These are phyloP conservation scores for Mycosphaerella arachidis DNA, from an alignment of 2,329 filamentous ascomycete genomes.

Conservation along the genomic window DNA sequence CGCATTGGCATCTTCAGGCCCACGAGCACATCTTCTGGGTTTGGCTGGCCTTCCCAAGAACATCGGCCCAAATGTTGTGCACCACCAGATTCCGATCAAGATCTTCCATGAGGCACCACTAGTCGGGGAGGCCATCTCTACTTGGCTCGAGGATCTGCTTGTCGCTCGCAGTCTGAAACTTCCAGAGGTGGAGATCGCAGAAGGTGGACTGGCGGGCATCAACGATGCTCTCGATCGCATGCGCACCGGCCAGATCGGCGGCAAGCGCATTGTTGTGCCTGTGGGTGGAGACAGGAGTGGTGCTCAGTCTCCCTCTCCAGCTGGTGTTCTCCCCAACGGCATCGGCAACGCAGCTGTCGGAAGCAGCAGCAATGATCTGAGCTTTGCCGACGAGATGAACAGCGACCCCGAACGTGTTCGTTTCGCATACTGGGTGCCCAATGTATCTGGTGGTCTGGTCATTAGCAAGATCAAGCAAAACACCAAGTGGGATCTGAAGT, in stretches of 20 bases:
- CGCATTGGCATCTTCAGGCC: slow-evolving; percentile 41
- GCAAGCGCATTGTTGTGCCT: slow-evolving; percentile 63
- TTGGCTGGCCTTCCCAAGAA: slow-evolving; percentile 63
- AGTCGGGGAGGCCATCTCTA: slow-evolving; percentile 58
- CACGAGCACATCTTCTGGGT: slow-evolving; percentile 57
- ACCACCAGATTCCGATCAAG: slow-evolving; percentile 70
- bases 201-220: slow-evolving; percentile 61
- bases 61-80: slow-evolving; percentile 43
- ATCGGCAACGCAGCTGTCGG: slow-evolving; percentile 11
- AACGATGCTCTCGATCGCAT: slow-evolving; percentile 64
- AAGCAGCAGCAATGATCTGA: slow-evolving; percentile 21
- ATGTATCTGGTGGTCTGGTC: slow-evolving; percentile 51
- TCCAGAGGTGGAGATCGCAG: slow-evolving; percentile 62
- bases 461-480: slow-evolving; percentile 50
- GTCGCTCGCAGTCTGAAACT: slow-evolving; percentile 50
- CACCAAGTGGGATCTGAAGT: slow-evolving; percentile 47
- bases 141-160: slow-evolving; percentile 66
- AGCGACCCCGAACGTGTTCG: slow-evolving; percentile 42
- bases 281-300: slow-evolving; percentile 25
- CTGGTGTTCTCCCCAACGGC: slow-evolving; percentile 17
- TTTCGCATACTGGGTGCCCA: slow-evolving; percentile 53
- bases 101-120: slow-evolving; percentile 64
- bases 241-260: slow-evolving; percentile 61
- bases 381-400: slow-evolving; percentile 39
- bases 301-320: slow-evolving; percentile 5